phyloP scores from a whole-genome alignment of 1,284 basidiomycete species.

The Leccinum variabile region DNA sequence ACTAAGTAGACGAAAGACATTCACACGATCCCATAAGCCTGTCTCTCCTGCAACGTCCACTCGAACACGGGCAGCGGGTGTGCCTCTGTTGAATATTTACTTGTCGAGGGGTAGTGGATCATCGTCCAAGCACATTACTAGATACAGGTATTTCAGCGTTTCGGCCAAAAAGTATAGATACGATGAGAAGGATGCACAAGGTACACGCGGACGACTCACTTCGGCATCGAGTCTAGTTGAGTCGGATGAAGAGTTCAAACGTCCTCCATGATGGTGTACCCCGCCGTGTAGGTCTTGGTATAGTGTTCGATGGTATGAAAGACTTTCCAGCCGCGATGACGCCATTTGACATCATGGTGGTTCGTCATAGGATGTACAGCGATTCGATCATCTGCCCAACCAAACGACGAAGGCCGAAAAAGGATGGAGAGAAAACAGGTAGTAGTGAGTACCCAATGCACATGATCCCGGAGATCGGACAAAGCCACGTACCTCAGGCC shows the following conservation, averaged over 20 bases:
- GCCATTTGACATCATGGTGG: conserved; percentile 68
- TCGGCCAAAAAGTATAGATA: conserved; percentile 58
- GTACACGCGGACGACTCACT: conserved; percentile 2
- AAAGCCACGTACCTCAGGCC: conserved; percentile 55
- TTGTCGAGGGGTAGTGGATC: conserved; percentile 63
- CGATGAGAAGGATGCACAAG: not conserved
- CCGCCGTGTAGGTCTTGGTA: conserved; percentile 45
- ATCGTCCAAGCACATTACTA: conserved; percentile 57
- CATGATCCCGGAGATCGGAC: conserved; percentile 11
- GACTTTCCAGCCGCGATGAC: conserved; percentile 74
- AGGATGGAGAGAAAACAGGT: not conserved
- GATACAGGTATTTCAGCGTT: conserved; percentile 69
- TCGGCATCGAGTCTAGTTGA: conserved; percentile 11
- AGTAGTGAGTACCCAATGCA: not conserved
- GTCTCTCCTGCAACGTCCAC: conserved; percentile 54
- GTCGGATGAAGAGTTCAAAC: conserved; percentile 42
- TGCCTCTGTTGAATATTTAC: conserved; percentile 83
- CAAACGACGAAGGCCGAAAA: not conserved
- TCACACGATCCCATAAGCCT: conserved; percentile 35
- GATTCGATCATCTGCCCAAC: conserved; percentile 60
- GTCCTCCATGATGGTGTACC: conserved; percentile 56
- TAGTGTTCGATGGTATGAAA: conserved; percentile 69
- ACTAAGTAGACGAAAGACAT: not conserved
- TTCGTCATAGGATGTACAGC: conserved; percentile 68
- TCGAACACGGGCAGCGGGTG: conserved; percentile 76